Evolutionary conservation across 176 grass and related monocot genomes (phyloP).

Genomic region (Aechmea fasciata): DNA sequence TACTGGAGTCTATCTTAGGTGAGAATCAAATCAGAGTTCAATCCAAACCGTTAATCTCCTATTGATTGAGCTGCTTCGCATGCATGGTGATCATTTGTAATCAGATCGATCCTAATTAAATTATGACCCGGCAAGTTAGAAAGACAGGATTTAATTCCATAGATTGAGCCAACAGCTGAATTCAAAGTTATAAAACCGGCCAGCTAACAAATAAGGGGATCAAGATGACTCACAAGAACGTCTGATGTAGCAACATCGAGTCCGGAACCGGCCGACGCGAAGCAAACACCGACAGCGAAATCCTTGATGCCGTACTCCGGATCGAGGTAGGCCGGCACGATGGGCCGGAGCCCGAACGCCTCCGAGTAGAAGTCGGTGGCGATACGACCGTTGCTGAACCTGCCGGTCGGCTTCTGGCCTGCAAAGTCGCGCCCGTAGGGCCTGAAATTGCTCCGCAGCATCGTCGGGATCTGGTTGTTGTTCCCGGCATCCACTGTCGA

Average conservation of each 20-base stretch:
- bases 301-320: conserved; percentile 32
- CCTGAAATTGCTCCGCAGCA: conserved; percentile 38
- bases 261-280: conserved; percentile 60
- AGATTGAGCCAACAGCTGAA: too few relatives aligned
- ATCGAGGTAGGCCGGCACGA: conserved; percentile 63
- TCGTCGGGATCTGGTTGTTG: conserved; percentile 39
- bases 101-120: too few relatives aligned
- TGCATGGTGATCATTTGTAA: too few relatives aligned
- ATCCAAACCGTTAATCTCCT: too few relatives aligned
- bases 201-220: not conserved
- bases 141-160: too few relatives aligned
- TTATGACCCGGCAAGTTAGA: too few relatives aligned
- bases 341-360: conserved; percentile 31
- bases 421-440: conserved; percentile 67
- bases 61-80: too few relatives aligned
- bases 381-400: conserved; percentile 64
- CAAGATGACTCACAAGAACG: conserved; percentile 35
- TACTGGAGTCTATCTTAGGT: too few relatives aligned
- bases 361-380: conserved; percentile 62
- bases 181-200: too few relatives aligned
- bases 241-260: conserved; percentile 43
- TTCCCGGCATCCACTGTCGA: conserved; percentile 63
- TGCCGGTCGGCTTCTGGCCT: conserved; percentile 34
- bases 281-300: conserved; percentile 53
- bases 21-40: too few relatives aligned